Base-by-base conservation (phyloP, 331 rosid genomes). In the Acacia concinna region DNA sequence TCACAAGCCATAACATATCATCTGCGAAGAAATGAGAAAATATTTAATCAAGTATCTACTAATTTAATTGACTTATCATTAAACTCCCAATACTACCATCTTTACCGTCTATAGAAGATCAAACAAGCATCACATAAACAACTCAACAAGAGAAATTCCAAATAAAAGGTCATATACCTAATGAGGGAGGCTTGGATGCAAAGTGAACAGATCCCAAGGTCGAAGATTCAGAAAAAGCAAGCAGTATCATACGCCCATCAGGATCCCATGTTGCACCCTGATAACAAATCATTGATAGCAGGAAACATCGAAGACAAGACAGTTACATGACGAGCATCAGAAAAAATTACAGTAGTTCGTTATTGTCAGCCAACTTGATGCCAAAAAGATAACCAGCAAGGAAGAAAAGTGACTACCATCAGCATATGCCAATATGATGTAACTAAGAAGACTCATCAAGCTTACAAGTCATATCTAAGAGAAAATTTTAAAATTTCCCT, bases 261-360 rank as follows among this genome's bases (percentile, higher is more conserved):
- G 97, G 97, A 86, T 93, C 99, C 99, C 99, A 95, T 49, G 90
- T 87, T 73, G 96, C 99, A 82, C 94, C 91, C 99, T 95, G 80
- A 85, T 67, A 81, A 79, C 30, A 62, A 52, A 73, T 69, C 32
- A 78, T 74, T 13, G 75, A 68, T 27, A 68, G 17, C 31, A 79
- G 46, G 80, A 67, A 68, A 41, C 28, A 75, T n/a, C 47, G 63
- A 59, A 73, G 76, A 68, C 18, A 43, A 40, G 25, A 70, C 60
- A 21, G 71, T 65, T 30, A 76, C 2, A n/a, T 18, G 51, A 62
- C 38, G 64, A 37, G 47, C 69, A 77, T 46, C 60, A 68, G 38
- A 47, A 57, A 64, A 71, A 75, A 67, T 31, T 51, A 69, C 34
- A 63, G 27, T 51, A 71, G 30, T 31, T 75, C 64, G 25, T 2